These are phyloP conservation scores for Coniophora puteana DNA, from an alignment of 1,284 basidiomycete genomes.

Conservation along the genomic window DNA sequence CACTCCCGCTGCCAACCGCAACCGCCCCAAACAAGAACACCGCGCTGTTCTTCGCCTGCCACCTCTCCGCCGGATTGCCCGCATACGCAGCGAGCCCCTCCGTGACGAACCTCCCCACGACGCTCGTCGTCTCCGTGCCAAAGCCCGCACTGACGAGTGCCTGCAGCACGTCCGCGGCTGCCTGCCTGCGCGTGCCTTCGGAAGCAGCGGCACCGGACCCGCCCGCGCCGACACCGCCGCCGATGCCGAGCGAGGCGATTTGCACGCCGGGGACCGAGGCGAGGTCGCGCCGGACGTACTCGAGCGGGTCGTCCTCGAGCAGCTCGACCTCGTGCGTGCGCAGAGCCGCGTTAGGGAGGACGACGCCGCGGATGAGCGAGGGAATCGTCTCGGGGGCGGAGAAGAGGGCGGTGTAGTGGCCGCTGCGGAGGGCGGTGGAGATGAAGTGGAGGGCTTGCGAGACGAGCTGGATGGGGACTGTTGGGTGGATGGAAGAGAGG, in stretches of 20 bases:
- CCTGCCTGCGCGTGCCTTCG: conserved; percentile 82
- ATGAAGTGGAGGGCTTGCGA: conserved; percentile 93
- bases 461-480: conserved; percentile 58
- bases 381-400: conserved; percentile 78
- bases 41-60: conserved; percentile 96
- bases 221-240: conserved; percentile 45
- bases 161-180: conserved; percentile 90
- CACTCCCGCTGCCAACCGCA: conserved; percentile 84
- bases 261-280: conserved; percentile 63
- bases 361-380: conserved; percentile 84
- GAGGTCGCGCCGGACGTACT: conserved; percentile 91
- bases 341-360: conserved; percentile 89
- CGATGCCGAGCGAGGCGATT: too few species aligned
- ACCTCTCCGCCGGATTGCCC: conserved; percentile 64
- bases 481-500: conserved; percentile 5
- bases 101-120: conserved; percentile 82
- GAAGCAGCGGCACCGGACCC: conserved; percentile 33
- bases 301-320: conserved; percentile 96
- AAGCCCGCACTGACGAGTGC: conserved; percentile 79
- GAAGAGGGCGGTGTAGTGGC: conserved; percentile 70
- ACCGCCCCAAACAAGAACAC: conserved; percentile 92
- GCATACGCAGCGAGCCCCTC: conserved; percentile 65
- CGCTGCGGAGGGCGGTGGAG: conserved; percentile 88
- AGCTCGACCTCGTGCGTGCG: conserved; percentile 91
- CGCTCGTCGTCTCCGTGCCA: conserved; percentile 80